Conservation (phyloP, 2,329 filamentous ascomycete genomes). For the Colletotrichum musae region DNA sequence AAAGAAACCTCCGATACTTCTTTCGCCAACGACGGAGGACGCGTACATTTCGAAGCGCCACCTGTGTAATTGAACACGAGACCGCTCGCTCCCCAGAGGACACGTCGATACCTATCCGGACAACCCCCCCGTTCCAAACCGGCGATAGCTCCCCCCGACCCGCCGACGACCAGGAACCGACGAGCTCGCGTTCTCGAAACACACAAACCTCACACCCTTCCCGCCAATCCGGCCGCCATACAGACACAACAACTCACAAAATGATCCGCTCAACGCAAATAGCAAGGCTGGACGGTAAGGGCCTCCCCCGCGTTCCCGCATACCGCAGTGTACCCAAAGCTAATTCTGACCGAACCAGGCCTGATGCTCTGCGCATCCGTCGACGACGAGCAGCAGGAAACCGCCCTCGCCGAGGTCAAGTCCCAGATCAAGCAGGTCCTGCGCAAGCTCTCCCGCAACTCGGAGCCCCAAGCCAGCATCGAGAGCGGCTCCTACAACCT, state of each 20-base stretch:
- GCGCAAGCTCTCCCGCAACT: slow-evolving; percentile 88
- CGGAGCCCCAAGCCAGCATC: slow-evolving; percentile 92
- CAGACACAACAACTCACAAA: slow-evolving; percentile 37
- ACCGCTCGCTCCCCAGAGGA: slow-evolving; percentile 14
- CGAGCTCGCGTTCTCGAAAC: neutral
- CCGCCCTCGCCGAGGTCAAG: slow-evolving; percentile 89
- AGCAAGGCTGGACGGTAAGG: slow-evolving; percentile 88
- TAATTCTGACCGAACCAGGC: too few species aligned
- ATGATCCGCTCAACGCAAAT: slow-evolving; percentile 97
- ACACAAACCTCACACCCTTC: neutral
- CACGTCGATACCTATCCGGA: slow-evolving; percentile 31
- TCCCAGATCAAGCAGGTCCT: slow-evolving; percentile 91
- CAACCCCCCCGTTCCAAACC: neutral
- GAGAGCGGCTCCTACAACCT: slow-evolving; percentile 86
- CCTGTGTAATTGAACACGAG: slow-evolving; percentile 7
- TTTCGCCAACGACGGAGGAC: neutral
- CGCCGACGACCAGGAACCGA: slow-evolving; percentile 8
- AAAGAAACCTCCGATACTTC: neutral
- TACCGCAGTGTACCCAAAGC: too few species aligned
- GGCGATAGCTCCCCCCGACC: slow-evolving; percentile 22
- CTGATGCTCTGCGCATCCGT: slow-evolving; percentile 95
- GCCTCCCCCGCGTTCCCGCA: too few species aligned
- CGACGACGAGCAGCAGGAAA: slow-evolving; percentile 87
- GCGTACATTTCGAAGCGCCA: neutral
- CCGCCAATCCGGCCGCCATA: neutral